Percentiles rank a stretch among this genome's conserved stretches.
These are phyloP conservation scores for Eucalyptus erythrocorys DNA, from an alignment of 345 rosid genomes.

Conservation along the genomic window DNA sequence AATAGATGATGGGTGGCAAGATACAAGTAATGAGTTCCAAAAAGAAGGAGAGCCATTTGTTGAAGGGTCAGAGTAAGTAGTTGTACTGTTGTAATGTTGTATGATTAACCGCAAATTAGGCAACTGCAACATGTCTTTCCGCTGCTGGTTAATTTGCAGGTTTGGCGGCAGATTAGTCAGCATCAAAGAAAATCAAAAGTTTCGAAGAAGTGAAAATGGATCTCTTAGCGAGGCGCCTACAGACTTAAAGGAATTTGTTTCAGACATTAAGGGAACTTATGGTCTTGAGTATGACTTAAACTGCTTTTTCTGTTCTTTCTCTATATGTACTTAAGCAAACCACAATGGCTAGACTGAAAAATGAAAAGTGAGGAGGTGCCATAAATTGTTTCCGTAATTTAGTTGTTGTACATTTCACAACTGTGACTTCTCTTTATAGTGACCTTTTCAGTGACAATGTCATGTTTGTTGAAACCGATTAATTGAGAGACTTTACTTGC, in stretches of 20 bases:
- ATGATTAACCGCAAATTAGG: background rate
- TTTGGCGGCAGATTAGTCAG: constrained; percentile 45
- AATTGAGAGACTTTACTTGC: background rate
- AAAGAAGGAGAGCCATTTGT: constrained; percentile 34
- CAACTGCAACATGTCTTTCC: background rate
- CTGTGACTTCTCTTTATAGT: background rate
- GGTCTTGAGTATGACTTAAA: constrained; percentile 25
- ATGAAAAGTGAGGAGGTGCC: background rate
- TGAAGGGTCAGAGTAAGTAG: constrained; percentile 41
- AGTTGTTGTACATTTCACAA: background rate
- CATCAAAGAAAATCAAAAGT: constrained; percentile 34
- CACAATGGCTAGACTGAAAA: background rate
- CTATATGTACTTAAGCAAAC: background rate
- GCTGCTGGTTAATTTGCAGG: constrained; percentile 13
- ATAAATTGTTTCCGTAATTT: background rate
- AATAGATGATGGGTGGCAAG: constrained; percentile 63
- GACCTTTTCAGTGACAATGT: background rate
- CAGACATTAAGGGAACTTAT: constrained; percentile 24
- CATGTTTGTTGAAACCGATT: background rate
- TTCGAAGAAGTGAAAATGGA: constrained; percentile 12
- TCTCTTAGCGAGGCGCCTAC: constrained; percentile 5
- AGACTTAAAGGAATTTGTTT: constrained; percentile 36
- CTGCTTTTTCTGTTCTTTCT: background rate
- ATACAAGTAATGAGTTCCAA: constrained; percentile 38
- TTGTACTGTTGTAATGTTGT: background rate